Evolutionary conservation across 2,329 filamentous ascomycete genomes (phyloP), one percentile per base, ranked within the genome.

Genomic region (Alternaria hordeiaustralica): DNA sequence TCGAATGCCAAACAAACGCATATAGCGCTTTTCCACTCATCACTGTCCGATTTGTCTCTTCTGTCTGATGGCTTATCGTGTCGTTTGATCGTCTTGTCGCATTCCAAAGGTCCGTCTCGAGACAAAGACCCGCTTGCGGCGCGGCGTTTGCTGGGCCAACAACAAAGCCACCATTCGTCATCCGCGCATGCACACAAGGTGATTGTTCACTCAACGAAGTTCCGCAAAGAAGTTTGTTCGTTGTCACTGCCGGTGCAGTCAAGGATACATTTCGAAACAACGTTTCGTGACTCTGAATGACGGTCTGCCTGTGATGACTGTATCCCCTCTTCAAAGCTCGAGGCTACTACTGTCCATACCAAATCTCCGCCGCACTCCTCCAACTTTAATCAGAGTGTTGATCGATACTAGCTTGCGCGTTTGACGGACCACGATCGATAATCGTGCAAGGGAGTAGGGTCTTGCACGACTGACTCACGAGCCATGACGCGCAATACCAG

Each of bases 21-120:
- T 50, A 55, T 54, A 57, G 60, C 68, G 64, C 58, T 61, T 58
- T 73, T 73, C 71, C 70, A 72, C 73, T 75, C 70, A 50, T 20
- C 53, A 11, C n/a, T 28, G 4, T 4, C 9, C n/a, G 41, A 46
- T 0, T 4, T 4, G 1, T 28, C 7, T 2, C 3, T 3, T 41
- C 44, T 18, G 26, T 43, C 15, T 8, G 20, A n/a, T 50, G 28
- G 30, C 28, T 21, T 33, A 36, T 57, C 47, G 33, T 36, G 18
- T 11, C 5, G 23, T 45, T 25, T 58, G 47, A n/a, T 46, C 36
- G 6, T 44, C 3, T 3, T 28, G 10, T n/a, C 4, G 7, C 7
- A 23, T 28, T 9, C n/a, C 15, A 43, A 23, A 21, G 33, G 49
- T 53, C 55, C 56, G 50, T 67, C 45, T 55, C 28, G 50, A 44